Conservation (phyloP, 1,284 basidiomycete species). For the Heterobasidion parviporum region DNA sequence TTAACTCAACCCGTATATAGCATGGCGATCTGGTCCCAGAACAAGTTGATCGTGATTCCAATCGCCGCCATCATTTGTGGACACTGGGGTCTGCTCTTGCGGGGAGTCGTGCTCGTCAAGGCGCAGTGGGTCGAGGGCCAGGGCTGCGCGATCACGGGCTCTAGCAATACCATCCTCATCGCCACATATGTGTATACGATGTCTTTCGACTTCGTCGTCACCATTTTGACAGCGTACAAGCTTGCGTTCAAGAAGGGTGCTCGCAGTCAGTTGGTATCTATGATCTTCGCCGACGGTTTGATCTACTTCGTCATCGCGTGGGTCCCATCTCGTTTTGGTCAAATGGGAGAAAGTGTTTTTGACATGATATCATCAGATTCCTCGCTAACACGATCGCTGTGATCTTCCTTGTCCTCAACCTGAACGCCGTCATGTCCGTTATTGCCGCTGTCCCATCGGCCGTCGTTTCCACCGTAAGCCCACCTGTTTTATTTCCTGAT, state of each 20-base stretch:
- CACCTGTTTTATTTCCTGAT: not conserved
- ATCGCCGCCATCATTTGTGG: constrained; percentile 56
- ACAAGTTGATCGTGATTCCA: constrained; percentile 44
- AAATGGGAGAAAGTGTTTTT: not conserved
- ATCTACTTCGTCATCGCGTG: constrained; percentile 70
- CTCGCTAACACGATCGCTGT: constrained; percentile 59
- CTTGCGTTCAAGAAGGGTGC: constrained; percentile 32
- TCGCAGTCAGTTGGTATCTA: constrained; percentile 39
- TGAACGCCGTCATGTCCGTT: constrained; percentile 70
- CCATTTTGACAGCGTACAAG: constrained; percentile 31
- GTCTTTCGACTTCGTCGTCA: constrained; percentile 20
- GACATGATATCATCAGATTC: constrained; percentile 33
- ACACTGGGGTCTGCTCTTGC: constrained; percentile 68
- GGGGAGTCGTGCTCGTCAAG: constrained; percentile 33
- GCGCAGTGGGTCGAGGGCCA: constrained; percentile 9
- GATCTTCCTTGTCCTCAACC: constrained; percentile 62
- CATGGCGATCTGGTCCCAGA: constrained; percentile 65
- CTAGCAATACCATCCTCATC: constrained; percentile 15
- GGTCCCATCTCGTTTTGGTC: constrained; percentile 19
- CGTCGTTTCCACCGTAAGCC: constrained; percentile 51
- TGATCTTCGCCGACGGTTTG: constrained; percentile 63
- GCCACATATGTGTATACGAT: constrained; percentile 12
- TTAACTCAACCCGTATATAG: constrained; percentile 21
- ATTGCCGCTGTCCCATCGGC: constrained; percentile 69
- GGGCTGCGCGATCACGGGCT: constrained; percentile 17